Percentiles rank a stretch among this genome's conserved stretches.
phyloP scores from a whole-genome alignment of 2,329 filamentous ascomycete genomes.

The Passalora sequoiae region DNA sequence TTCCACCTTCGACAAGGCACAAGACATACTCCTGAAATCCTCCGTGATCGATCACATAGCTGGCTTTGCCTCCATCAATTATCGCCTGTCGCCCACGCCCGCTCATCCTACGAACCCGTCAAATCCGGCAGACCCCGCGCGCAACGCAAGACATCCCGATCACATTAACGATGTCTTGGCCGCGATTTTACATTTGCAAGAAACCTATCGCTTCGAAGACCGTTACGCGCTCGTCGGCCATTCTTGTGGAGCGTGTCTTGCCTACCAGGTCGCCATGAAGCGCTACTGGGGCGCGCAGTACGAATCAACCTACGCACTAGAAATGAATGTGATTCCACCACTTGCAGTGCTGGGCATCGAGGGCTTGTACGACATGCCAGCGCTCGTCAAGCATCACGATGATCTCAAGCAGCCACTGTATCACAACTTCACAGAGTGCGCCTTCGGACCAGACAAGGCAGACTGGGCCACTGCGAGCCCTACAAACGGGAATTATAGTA shows the following conservation, averaged over 20 bases:
- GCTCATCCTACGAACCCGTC: slow-evolving; percentile 42
- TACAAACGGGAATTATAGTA: slow-evolving; percentile 40
- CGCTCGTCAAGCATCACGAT: slow-evolving; percentile 44
- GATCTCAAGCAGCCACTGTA: slow-evolving; percentile 49
- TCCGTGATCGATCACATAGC: slow-evolving; percentile 41
- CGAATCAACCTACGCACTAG: slow-evolving; percentile 24
- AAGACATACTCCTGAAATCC: slow-evolving; percentile 33
- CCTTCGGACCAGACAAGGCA: slow-evolving; percentile 52
- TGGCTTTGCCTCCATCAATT: slow-evolving; percentile 61
- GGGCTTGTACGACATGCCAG: slow-evolving; percentile 62
- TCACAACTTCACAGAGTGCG: slow-evolving; percentile 51
- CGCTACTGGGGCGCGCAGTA: slow-evolving; percentile 32
- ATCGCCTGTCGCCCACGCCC: slow-evolving; percentile 55
- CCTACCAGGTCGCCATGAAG: slow-evolving; percentile 55
- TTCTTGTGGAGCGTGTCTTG: slow-evolving; percentile 59
- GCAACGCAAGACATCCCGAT: slow-evolving; percentile 53
- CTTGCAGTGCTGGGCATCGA: slow-evolving; percentile 56
- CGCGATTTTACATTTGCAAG: slow-evolving; percentile 49
- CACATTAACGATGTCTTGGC: slow-evolving; percentile 55
- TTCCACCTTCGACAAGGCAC: slow-evolving; percentile 34
- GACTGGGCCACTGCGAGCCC: slow-evolving; percentile 56
- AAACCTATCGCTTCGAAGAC: slow-evolving; percentile 40
- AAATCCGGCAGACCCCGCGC: slow-evolving; percentile 43
- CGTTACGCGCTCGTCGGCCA: slow-evolving; percentile 57
- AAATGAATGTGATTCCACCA: slow-evolving; percentile 37